These are phyloP conservation scores for Diplodia corticola DNA, from an alignment of 2,329 filamentous ascomycete genomes.

Conservation along the genomic window DNA sequence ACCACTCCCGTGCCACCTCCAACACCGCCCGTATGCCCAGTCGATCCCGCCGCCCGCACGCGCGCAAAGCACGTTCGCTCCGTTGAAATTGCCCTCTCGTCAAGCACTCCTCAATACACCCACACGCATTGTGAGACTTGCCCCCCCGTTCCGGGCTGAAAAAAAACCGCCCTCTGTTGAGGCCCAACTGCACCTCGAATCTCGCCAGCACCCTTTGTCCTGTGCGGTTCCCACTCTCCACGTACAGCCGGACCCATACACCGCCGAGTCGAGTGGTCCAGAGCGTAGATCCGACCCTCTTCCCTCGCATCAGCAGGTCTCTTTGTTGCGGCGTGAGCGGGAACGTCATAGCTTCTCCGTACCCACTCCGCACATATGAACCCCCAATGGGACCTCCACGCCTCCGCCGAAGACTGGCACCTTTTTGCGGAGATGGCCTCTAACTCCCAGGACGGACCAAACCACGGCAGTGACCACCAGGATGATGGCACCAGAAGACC, in stretches of 20 bases:
- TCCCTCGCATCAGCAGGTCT: slow-evolving; percentile 3
- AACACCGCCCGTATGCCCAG: slow-evolving; percentile 2
- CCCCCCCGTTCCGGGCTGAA: background rate
- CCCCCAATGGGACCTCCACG: slow-evolving; percentile 22
- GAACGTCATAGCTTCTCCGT: slow-evolving; percentile 23
- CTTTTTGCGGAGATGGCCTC: slow-evolving; percentile 23
- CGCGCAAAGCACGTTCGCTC: background rate
- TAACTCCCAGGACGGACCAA: slow-evolving; percentile 14
- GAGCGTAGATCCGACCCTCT: slow-evolving; percentile 20
- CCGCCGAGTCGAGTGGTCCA: slow-evolving; percentile 16
- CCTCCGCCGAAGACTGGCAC: slow-evolving; percentile 20
- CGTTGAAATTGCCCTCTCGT: slow-evolving; percentile 17
- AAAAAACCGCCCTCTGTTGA: slow-evolving; percentile 1
- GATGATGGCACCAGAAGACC: background rate
- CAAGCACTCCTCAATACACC: slow-evolving; percentile 9
- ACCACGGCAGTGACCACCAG: background rate
- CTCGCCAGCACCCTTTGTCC: slow-evolving; percentile 12
- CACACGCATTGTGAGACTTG: slow-evolving; percentile 20
- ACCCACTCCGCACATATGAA: slow-evolving; percentile 24
- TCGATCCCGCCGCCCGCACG: slow-evolving; percentile 19
- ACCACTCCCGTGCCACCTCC: slow-evolving; percentile 12
- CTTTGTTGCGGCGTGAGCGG: slow-evolving; percentile 6
- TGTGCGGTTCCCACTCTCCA: slow-evolving; percentile 19
- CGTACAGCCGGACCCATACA: slow-evolving; percentile 18
- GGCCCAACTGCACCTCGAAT: slow-evolving; percentile 22